Evolutionary conservation across 2,329 filamentous ascomycete species (phyloP), one percentile per base, ranked within the genome.

Genomic region (Mycocentrospora acerina): DNA sequence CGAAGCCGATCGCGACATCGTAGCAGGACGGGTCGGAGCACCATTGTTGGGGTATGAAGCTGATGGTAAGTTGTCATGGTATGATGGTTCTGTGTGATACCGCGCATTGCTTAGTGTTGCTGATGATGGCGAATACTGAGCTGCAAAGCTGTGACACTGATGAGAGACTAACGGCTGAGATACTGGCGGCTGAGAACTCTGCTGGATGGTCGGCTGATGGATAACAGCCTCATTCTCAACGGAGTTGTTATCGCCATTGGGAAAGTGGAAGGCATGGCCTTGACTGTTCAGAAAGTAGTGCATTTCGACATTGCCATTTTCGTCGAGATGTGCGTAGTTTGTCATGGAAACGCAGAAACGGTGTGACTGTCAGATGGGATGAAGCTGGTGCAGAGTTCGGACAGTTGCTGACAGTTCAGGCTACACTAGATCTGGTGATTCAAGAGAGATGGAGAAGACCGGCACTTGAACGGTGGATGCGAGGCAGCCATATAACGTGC

Each of bases 401-500:
- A 15, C 2, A 15, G 4, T 12, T 8, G 2, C 9, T 33, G 13
- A 14, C 15, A 12, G 30, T 12, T 17, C 13, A 24, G 30, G 15
- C 22, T 17, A 13, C 19, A 24, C 17, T 24, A 19, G 12, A 28
- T 18, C 12, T 25, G 11, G 19, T 18, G 27, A 28, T 28, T 18
- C 15, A 19, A 17, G 31, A 28, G 13, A 25, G 27, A 29, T 30
- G 18, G 25, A 5, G 19, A 25, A 32, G 9, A 14, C 17, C 27
- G n/a, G n/a, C n/a, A 22, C 10, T 19, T 29, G 32, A 16, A 26
- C 24, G 18, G 16, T 27, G 6, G 22, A 37, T n/a, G 32, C 27
- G 15, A 29, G 35, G 35, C 40, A 37, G 24, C 33, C 32, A 42
- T 43, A 39, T 45, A 48, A 28, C 15, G 18, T 15, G 22, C 28